These are phyloP conservation scores for Clavispora asparagi DNA, from an alignment of 805 yeast species.

Conservation along the genomic window DNA sequence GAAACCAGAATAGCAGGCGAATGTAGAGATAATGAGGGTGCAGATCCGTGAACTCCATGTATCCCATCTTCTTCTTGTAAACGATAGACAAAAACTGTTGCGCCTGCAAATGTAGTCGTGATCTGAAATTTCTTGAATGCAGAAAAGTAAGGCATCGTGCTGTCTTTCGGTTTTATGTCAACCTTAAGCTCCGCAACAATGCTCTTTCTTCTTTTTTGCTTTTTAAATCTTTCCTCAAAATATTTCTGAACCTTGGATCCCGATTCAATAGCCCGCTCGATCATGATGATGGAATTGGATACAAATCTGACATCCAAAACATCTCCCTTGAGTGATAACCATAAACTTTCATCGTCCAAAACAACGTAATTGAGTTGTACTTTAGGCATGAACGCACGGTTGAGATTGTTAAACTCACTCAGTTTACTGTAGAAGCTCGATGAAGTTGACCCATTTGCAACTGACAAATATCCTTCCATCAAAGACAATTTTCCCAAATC, in stretches of 20 bases:
- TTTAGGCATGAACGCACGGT: conserved; percentile 64
- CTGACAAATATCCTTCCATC: conserved; percentile 63
- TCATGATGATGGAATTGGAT: conserved; percentile 48
- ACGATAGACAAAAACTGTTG: conserved; percentile 48
- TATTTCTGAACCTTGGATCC: conserved; percentile 37
- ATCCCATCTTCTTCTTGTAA: conserved; percentile 35
- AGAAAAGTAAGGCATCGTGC: neutral
- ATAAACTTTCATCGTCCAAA: conserved; percentile 32
- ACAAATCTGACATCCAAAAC: conserved; percentile 61
- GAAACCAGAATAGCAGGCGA: conserved; percentile 71
- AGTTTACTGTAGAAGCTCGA: conserved; percentile 43
- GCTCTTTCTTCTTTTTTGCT: conserved; percentile 2
- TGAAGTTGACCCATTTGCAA: conserved; percentile 57
- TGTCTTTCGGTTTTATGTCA: neutral
- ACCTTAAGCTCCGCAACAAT: neutral
- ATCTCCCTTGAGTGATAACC: conserved; percentile 58
- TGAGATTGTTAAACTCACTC: conserved; percentile 44
- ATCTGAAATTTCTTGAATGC: conserved; percentile 35
- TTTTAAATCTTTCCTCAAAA: conserved; percentile 20
- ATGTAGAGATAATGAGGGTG: conserved; percentile 54
- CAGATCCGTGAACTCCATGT: conserved; percentile 6
- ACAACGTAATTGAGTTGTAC: conserved; percentile 53
- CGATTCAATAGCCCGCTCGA: conserved; percentile 51
- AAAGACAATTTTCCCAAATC: conserved; percentile 63
- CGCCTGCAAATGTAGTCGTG: conserved; percentile 62